A percentile compares a stretch with the other conserved stretches of the same genome.
Evolutionary conservation across 1,284 basidiomycete species (phyloP).

Genomic region (Leccinum proximum): DNA sequence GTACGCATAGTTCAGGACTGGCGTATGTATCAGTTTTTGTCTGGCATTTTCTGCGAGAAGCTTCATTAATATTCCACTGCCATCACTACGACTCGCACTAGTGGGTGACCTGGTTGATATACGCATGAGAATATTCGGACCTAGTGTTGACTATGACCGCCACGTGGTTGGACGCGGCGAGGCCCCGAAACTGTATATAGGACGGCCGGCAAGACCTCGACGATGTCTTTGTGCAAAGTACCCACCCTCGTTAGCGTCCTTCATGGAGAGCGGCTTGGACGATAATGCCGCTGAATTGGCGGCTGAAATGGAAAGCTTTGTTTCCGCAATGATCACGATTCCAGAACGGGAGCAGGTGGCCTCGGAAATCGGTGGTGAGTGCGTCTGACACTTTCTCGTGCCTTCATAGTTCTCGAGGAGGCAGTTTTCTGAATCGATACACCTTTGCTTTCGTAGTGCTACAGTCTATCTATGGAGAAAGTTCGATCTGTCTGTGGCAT

Average conservation of each 20-base stretch:
- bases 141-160: not conserved
- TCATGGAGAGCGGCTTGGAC: conserved; percentile 17
- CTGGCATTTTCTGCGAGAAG: not conserved
- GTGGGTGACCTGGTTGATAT: too few relatives aligned
- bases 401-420: not conserved
- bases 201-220: conserved; percentile 1
- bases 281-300: conserved; percentile 19
- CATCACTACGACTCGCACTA: not conserved
- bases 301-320: conserved; percentile 42
- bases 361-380: conserved; percentile 66
- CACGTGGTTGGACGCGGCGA: not conserved
- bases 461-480: conserved; percentile 76
- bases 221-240: conserved; percentile 11
- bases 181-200: conserved; percentile 8
- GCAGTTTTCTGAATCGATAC: not conserved
- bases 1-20: not conserved
- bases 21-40: not conserved
- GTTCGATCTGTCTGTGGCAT: conserved; percentile 55
- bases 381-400: not conserved
- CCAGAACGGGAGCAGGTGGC: conserved; percentile 55
- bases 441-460: conserved; percentile 48
- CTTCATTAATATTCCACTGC: not conserved
- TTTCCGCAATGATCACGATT: conserved; percentile 41
- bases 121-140: not conserved
- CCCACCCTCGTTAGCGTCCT: not conserved